Percentiles rank a stretch among this genome's conserved stretches.
Conservation (phyloP, 2,329 filamentous ascomycete species). For the Dothistroma pini region DNA sequence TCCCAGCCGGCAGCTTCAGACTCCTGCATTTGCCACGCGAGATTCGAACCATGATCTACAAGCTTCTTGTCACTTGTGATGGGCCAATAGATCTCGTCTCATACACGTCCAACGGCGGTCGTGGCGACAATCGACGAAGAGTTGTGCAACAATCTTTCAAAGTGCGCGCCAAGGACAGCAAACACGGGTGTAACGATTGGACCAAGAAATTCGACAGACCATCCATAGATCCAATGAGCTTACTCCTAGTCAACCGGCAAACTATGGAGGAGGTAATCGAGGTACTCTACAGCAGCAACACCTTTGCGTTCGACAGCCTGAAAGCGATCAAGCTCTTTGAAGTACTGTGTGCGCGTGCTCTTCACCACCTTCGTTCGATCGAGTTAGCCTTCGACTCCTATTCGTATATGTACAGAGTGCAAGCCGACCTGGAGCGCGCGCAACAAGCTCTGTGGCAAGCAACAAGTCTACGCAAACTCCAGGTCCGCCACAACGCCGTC, state of each 20-base stretch:
- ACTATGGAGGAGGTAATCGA: neutral
- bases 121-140: neutral
- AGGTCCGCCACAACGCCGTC: neutral
- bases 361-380: neutral
- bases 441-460: neutral
- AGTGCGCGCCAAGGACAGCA: too few species aligned
- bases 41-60: constrained; percentile 9
- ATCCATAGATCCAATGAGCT: neutral
- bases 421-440: neutral
- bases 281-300: constrained; percentile 3
- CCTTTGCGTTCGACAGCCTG: neutral
- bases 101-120: too few species aligned
- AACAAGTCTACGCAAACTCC: neutral
- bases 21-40: constrained; percentile 2
- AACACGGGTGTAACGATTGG: too few species aligned
- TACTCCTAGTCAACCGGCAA: neutral
- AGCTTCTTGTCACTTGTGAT: neutral
- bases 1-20: neutral
- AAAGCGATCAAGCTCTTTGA: neutral
- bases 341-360: too few species aligned
- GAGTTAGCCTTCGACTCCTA: neutral
- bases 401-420: neutral
- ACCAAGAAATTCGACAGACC: neutral
- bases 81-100: too few species aligned
- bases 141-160: neutral